phyloP scores from a whole-genome alignment of 306 rosid species.

The Lathyrus sativus region DNA sequence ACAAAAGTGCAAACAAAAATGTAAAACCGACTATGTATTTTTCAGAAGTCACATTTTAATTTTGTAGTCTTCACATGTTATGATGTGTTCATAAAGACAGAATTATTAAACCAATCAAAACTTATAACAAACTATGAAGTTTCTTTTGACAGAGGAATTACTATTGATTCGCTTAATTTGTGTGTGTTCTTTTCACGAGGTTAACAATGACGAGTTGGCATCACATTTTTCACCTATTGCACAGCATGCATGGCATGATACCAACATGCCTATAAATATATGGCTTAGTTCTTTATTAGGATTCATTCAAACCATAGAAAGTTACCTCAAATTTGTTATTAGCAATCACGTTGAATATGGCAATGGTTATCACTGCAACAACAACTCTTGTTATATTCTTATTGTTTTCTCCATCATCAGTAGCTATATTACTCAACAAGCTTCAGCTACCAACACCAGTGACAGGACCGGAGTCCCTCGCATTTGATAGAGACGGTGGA shows the following conservation, averaged over 20 bases:
- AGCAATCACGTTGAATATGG: constrained; percentile 19
- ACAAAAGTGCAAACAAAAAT: background rate
- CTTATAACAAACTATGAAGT: background rate
- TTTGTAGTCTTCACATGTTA: background rate
- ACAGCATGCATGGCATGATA: background rate
- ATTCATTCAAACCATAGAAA: background rate
- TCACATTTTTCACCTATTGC: background rate
- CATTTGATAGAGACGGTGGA: constrained; percentile 39
- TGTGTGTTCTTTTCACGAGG: no score
- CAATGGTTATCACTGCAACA: constrained; percentile 1
- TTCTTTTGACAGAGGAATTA: background rate
- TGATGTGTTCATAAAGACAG: background rate
- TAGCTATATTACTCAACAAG: constrained; percentile 14
- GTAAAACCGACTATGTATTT: background rate
- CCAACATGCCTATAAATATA: constrained; percentile 5
- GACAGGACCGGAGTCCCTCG: constrained; percentile 47
- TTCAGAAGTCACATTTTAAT: background rate
- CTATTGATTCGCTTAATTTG: no score
- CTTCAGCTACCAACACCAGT: constrained; percentile 41
- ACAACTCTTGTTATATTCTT: constrained; percentile 24
- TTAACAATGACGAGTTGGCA: background rate
- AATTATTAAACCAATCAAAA: background rate
- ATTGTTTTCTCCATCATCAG: constrained; percentile 31
- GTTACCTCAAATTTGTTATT: background rate
- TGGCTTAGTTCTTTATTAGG: background rate